Percentiles rank a stretch among this genome's conserved stretches.
Conservation (phyloP, 495 filamentous ascomycete species). For the Glonium stellatum region DNA sequence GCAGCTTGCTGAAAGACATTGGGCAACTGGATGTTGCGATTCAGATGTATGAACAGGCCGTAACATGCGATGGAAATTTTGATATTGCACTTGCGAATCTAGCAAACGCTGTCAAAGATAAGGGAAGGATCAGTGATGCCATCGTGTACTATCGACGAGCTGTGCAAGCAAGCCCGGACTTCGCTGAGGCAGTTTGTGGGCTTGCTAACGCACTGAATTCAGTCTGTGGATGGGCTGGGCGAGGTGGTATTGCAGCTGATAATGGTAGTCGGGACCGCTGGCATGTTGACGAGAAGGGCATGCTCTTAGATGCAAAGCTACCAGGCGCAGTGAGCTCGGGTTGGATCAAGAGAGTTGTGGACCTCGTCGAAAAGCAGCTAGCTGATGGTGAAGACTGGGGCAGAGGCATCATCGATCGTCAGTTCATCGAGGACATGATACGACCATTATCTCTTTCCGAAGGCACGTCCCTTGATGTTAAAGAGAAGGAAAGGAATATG, state of each 20-base stretch:
- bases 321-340: conserved; percentile 56
- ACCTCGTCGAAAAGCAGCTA: conserved; percentile 88
- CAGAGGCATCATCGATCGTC: conserved; percentile 57
- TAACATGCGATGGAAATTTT: conserved; percentile 83
- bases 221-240: conserved; percentile 89
- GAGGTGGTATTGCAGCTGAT: conserved; percentile 73
- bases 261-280: conserved; percentile 75
- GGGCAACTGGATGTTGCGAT: conserved; percentile 88
- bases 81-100: conserved; percentile 96
- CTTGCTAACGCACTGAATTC: conserved; percentile 94
- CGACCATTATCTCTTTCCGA: conserved; percentile 40
- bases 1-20: conserved; percentile 93
- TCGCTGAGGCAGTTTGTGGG: conserved; percentile 95
- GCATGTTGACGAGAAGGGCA: conserved; percentile 85
- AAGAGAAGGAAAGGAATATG: conserved; percentile 39
- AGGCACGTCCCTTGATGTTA: conserved; percentile 32
- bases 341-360: conserved; percentile 92
- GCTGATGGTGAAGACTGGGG: conserved; percentile 86
- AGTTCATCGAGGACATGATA: conserved; percentile 45
- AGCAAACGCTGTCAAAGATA: conserved; percentile 96
- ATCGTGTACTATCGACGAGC: conserved; percentile 88
- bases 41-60: conserved; percentile 94
- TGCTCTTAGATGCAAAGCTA: conserved; percentile 66
- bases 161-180: conserved; percentile 84
- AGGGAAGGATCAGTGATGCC: conserved; percentile 84